Conservation (phyloP, 208 protist species). For the Leishmania mexicana region DNA sequence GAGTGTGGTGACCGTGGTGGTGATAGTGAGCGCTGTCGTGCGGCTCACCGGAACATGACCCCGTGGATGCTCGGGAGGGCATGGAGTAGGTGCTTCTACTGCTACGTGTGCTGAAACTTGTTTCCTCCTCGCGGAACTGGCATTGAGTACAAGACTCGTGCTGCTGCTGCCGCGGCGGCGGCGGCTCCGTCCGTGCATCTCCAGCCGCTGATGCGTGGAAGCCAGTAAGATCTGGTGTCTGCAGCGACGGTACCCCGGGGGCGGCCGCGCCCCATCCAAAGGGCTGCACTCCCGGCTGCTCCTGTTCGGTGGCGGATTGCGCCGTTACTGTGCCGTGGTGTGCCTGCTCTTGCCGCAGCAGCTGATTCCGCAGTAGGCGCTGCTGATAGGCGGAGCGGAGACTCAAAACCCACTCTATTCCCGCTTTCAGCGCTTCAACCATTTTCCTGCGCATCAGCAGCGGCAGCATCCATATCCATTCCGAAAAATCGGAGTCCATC, state of each 20-base stretch:
- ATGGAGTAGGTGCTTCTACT: neutral
- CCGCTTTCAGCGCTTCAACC: conserved; percentile 14
- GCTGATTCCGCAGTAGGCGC: conserved; percentile 13
- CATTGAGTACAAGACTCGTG: neutral
- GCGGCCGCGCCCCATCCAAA: neutral
- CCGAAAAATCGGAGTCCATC: conserved; percentile 47
- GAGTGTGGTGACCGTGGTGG: conserved; percentile 1
- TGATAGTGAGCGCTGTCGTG: neutral
- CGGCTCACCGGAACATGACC: conserved; percentile 10
- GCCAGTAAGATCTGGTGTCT: neutral
- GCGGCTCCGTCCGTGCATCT: neutral
- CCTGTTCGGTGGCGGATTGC: conserved; percentile 8
- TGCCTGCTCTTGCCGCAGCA: conserved; percentile 26
- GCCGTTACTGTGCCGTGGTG: neutral
- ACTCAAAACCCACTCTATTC: conserved; percentile 12
- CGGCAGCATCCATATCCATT: conserved; percentile 62
- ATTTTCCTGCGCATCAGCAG: conserved; percentile 35
- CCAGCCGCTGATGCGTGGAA: neutral
- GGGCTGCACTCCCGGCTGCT: neutral
- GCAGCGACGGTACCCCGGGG: neutral
- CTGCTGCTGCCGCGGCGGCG: neutral
- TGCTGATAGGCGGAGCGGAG: conserved; percentile 27
- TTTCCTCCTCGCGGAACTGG: neutral
- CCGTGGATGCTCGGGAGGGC: neutral
- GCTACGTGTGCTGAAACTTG: neutral